phyloP scores from a whole-genome alignment of 148 eudicot species.

The Rhododendron henanense region DNA sequence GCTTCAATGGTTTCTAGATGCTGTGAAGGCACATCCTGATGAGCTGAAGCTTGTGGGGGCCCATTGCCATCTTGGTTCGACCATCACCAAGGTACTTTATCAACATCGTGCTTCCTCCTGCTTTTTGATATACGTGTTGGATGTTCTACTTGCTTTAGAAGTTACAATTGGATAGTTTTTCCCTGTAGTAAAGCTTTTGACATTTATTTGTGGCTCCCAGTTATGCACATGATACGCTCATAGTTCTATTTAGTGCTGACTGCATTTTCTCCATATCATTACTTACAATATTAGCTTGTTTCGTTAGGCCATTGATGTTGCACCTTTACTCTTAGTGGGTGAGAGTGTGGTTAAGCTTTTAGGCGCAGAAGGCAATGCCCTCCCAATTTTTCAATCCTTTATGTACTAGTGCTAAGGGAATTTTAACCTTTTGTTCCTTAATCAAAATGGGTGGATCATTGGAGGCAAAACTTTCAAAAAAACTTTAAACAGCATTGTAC shows the following conservation, averaged over 20 bases:
- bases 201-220: background rate
- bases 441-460: background rate
- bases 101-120: background rate
- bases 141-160: background rate
- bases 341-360: background rate
- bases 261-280: background rate
- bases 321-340: background rate
- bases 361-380: too few relatives aligned
- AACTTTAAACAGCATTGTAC: background rate
- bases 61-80: constrained; percentile 95
- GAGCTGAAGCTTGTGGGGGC: constrained; percentile 90
- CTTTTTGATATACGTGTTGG: background rate
- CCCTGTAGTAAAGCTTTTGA: background rate
- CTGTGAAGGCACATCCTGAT: constrained; percentile 84
- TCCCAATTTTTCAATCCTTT: constrained; percentile 1
- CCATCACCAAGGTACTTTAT: constrained; percentile 71
- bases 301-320: background rate
- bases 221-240: background rate
- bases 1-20: constrained; percentile 91
- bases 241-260: background rate
- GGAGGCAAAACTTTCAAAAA: background rate
- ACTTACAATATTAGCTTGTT: background rate
- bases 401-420: background rate
- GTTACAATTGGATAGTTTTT: background rate
- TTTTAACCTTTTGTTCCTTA: background rate